Evolutionary conservation across 2,329 filamentous ascomycete genomes (phyloP), one percentile per base, ranked within the genome.

Genomic region (Fusarium cicatricum): DNA sequence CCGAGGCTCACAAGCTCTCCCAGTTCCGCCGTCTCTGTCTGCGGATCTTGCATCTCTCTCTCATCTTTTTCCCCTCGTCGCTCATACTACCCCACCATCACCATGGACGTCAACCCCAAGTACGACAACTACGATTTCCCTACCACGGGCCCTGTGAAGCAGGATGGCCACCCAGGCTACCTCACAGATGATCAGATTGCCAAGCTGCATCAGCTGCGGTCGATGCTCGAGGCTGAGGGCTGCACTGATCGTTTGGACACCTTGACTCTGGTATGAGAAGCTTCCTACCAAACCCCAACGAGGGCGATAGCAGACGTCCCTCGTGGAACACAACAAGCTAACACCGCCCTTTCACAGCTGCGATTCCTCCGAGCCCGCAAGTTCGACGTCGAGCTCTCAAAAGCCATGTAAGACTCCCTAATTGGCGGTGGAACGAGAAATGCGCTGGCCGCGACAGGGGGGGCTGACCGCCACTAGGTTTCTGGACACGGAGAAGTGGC

Each of bases 51-150:
- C 39, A 34, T 52, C 43, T 56, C 38, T 26, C 26, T 39, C 17
- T 42, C 40, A 28, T 41, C 38, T 42, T 40, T 17, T 52, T 37
- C 42, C 47, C 44, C 41, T 43, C 55, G 34, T 55, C 55, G 17
- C 34, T 44, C 31, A 47, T 33, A 49, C 41, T 62, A 60, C 66
- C 65, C 66, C 66, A 66, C 64, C 65, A 65, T 59, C 70, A 74
- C 72, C 70, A 80, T 86, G 78, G 79, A 85, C 74, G 74, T 92
- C 52, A 64, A 96, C 77, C 84, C 91, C 75, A 97, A 97, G 80
- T 96, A 98, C 82, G 95, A 98, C 80, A 77, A 96, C 81, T 98
- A 95, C 78, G 93, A 97, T 78, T 98, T 86, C 81, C 95, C 95
- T 61, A 91, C 88, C 63, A 89, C 85, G 60, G 86, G 91, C 40